Evolutionary conservation across 257 asterid genomes (phyloP), one percentile per base, ranked within the genome.

Genomic region (Solanum habrochaites): DNA sequence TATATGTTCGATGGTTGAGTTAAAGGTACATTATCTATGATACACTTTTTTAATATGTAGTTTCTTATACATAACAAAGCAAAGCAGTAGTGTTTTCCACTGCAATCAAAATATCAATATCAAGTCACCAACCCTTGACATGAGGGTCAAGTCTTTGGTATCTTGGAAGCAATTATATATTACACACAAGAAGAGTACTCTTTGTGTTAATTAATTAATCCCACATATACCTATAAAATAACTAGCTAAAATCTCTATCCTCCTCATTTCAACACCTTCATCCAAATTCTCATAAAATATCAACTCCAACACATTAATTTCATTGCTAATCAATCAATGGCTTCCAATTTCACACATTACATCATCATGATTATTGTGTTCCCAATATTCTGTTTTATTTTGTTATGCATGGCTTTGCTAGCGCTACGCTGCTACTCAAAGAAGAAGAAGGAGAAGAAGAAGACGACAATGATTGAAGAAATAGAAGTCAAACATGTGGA

Each of bases 131-230:
- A 74, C 70, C 86, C 93, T 91, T 91, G 77, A 87, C 85, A 91
- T 89, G 87, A 73, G 91, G 89, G 91, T 66, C 88, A 91, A 91
- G 95, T 91, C 87, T 88, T 85, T 37, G 87, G 23, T 89, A 88
- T 86, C 95, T 89, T 91, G 83, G 89, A 93, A 93, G 94, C 93
- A 91, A 83, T 45, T 45, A 45, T 42, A 88, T 85, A 89, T 67
- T 67, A 40, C 64, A 56, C 23, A 20, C 88, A 82, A 88, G 29
- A 39, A 23, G 29, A 39, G 64, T 56, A 16, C 47, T 60, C 49
- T 32, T 58, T 45, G n/a, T 18, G n/a, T 56, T 56, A 56, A 78
- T 78, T 27, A 27, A 23, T 11, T 27, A 16, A 37, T 64, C 60
- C 78, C 39, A 37, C 39, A 7, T 42, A 39, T 39, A 21, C 42